These are phyloP conservation scores for Metschnikowia rubicola DNA, from an alignment of 805 yeast genomes.

Conservation along the genomic window DNA sequence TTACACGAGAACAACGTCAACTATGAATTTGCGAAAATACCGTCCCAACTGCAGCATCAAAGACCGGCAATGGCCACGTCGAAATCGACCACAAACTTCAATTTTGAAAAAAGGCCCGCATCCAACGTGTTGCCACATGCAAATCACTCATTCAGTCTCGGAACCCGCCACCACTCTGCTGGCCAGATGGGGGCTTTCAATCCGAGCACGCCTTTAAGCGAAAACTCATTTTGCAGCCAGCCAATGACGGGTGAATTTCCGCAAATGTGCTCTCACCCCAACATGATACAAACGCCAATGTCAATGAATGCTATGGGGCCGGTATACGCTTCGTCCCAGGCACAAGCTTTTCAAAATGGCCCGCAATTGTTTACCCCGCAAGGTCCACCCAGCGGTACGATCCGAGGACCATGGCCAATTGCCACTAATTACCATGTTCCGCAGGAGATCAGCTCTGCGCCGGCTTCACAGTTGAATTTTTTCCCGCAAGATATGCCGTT, in stretches of 20 bases:
- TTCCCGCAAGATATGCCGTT: neutral
- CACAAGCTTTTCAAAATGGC: neutral
- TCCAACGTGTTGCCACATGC: neutral
- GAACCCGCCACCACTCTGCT: conserved; percentile 16
- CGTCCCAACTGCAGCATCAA: neutral
- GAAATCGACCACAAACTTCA: conserved; percentile 6
- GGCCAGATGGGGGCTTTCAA: conserved; percentile 13
- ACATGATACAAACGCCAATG: no score
- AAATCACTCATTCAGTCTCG: conserved; percentile 2
- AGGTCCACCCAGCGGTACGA: neutral
- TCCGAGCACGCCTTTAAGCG: no score
- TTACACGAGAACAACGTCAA: conserved; percentile 10
- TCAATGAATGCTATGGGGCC: no score
- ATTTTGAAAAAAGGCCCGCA: conserved; percentile 4
- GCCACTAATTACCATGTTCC: neutral
- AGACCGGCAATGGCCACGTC: conserved; percentile 4
- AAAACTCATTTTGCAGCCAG: no score
- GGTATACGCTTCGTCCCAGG: neutral
- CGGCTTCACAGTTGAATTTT: conserved; percentile 20
- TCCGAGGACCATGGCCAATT: conserved; percentile 1
- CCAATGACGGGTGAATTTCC: neutral
- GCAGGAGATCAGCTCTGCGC: conserved; percentile 18
- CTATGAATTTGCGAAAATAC: conserved; percentile 1
- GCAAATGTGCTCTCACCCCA: neutral
- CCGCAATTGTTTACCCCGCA: neutral